Base-by-base conservation (phyloP, 495 filamentous ascomycete genomes). In the Trichocladium antarcticum region DNA sequence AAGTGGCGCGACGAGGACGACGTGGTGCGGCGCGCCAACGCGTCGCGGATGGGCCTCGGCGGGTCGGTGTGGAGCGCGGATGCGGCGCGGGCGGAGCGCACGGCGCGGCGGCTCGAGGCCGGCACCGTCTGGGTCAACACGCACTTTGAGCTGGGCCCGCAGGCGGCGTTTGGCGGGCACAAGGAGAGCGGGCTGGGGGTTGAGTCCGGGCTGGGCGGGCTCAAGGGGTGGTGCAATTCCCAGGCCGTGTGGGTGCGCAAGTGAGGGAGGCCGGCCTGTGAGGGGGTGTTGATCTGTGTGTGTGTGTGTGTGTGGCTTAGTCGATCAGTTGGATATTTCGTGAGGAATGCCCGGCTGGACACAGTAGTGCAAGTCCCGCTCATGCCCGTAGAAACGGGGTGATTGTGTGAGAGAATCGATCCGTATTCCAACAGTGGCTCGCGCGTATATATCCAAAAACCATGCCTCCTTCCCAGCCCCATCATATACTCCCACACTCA, bases 81-180 rank as follows among this genome's bases (percentile, higher is more conserved):
- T 45, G 15, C 77, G 2, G 68, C 57, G n/a, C 60, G 66, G 1
- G 78, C 74, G 9, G 54, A 67, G 38, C 49, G 61, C 1, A 68
- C 81, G 19, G 77, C 74, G 0, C 44, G 59, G 7, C 63, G 61
- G 45, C 55, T 82, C 12, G 61, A 72, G 44, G 71, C 74, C 0
- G 79, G 78, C 0, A 74, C 53, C 21, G 74, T 81, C 21, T 81
- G 73, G 73, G 71, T 81, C 12, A 81, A 81, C 58, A 56, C 56
- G 4, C 68, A 70, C 35, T 67, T 68, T 35, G 56, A 62, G 7
- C 15, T 58, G 8, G 39, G 39, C 0, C 71, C 66, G 11, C 62
- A 74, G 51, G 68, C 67, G 4, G 65, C 72, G 5, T 79, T 78
- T 55, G 73, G 74, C 8, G 78, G 77, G 0, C 69, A 73, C 51